Evolutionary conservation across 2,329 filamentous ascomycete species (phyloP), one percentile per base, ranked within the genome.

Genomic region (Penicillium fuscoglaucum): DNA sequence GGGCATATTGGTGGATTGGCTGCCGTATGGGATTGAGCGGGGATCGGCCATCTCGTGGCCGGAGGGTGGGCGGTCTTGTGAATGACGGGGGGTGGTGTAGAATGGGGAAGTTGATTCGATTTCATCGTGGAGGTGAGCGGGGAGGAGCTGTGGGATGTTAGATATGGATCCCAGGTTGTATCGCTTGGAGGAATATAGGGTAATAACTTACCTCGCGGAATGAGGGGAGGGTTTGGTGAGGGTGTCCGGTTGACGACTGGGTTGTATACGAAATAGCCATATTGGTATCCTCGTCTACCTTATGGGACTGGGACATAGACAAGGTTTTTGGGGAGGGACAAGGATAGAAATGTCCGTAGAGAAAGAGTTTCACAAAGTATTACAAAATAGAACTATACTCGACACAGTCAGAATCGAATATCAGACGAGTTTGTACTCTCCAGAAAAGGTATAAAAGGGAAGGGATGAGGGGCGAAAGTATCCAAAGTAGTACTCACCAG

Each of bases 111-210:
- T 57, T 37, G 74, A 75, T 35, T 77, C 75, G 59, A 77, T 77
- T 59, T 76, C 75, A 60, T 76, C 74, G 58, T 77, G 75, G 10
- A 77, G 68, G 60, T 77, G 73, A 57, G 74, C 67, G 28, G 75
- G 75, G 15, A 77, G 72, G 13, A 77, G 66, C 75, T 77, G 35
- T 0, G 6, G 4, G 48, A 17, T 15, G 44, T 67, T 53, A 68
- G 61, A 19, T 59, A 24, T 33, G 24, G 6, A 43, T 29, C 7
- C 10, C 19, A 24, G n/a, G 12, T 41, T 21, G 12, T 12, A 6
- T 26, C 26, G 26, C 33, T 45, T 9, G 6, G 8, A 26, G 19
- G 1, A 12, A 24, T 39, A 31, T 47, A 37, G 3, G 26, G n/a
- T 10, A 17, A 24, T 54, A 19, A 26, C 71, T 66, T 61, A 76